Base-by-base conservation (phyloP, 148 eudicot genomes). In the Rhododendron vialii region DNA sequence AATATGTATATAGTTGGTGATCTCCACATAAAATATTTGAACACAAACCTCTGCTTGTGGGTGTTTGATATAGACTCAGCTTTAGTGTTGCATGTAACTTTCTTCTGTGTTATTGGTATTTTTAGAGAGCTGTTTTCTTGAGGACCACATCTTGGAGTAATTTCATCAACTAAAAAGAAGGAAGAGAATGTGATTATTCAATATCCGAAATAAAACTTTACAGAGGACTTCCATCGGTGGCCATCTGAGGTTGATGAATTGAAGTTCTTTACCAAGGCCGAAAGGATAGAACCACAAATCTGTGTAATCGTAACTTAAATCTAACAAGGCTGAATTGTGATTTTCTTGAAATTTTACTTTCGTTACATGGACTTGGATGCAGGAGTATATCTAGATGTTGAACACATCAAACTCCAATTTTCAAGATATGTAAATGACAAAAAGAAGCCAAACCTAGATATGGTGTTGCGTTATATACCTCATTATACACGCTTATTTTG, bases 181-280 rank as follows among this genome's bases (percentile, higher is more conserved):
- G 9, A 50, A 45, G 17, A 38, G 22, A 26, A 65, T 47, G 22
- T 65, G 69, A 80, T 6, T 28, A 57, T 51, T 65, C 41, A 48
- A 18, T 18, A 26, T 47, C 38, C 3, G 17, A 51, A 4, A 69
- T 14, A 45, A 33, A 51, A 78, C 3, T 59, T 45, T 43, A 43
- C 14, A 22, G 11, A 26, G 53, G 38, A 71, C 22, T 33, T 53
- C 33, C 22, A 13, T 12, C 13, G 2, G 51, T 22, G 59, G 55
- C 79, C 10, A 69, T 71, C 41, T 71, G 41, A 71, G 76, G 76
- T 30, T 71, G 76, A 67, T 67, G 35, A 28, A 67, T 28, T 81
- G 38, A 48, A 86, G 69, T 78, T 86, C 80, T 48, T 86, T 63
- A 83, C 33, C 14, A 9, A 69, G 65, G 20, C 80, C 12, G 78